Evolutionary conservation across 169 alveolate genomes (phyloP).

Genomic region (Plasmodium yoelii): DNA sequence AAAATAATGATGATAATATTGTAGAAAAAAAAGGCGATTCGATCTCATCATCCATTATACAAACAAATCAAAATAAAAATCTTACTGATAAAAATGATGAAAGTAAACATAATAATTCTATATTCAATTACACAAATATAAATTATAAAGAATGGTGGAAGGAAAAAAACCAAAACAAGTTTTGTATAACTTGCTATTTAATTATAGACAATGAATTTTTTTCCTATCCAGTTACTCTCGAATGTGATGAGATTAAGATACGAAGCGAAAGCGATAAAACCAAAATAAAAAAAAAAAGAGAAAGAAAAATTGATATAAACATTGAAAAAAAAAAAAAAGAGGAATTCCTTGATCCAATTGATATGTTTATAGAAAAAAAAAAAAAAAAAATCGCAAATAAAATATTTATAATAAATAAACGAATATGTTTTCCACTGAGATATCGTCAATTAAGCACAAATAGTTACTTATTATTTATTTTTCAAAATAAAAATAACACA

Average conservation of each 20-base stretch:
- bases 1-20: too few relatives aligned
- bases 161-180: background rate
- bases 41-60: background rate
- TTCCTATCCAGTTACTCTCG: conserved; percentile 14
- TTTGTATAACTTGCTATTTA: conserved; percentile 10
- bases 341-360: background rate
- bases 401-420: conserved; percentile 8
- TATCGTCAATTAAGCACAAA: conserved; percentile 19
- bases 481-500: conserved; percentile 1
- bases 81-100: background rate
- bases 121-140: background rate
- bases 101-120: background rate
- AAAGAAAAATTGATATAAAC: background rate
- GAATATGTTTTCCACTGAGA: conserved; percentile 15
- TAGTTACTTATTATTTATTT: conserved; percentile 23
- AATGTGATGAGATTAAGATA: background rate
- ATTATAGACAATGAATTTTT: conserved; percentile 43
- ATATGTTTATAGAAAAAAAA: background rate
- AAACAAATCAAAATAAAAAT: background rate
- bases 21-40: background rate
- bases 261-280: background rate
- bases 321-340: background rate
- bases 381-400: conserved; percentile 10
- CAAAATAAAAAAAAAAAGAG: background rate
- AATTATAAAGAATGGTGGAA: background rate